phyloP scores from a whole-genome alignment of 257 asterid genomes.

The Dorcoceras hygrometricum region DNA sequence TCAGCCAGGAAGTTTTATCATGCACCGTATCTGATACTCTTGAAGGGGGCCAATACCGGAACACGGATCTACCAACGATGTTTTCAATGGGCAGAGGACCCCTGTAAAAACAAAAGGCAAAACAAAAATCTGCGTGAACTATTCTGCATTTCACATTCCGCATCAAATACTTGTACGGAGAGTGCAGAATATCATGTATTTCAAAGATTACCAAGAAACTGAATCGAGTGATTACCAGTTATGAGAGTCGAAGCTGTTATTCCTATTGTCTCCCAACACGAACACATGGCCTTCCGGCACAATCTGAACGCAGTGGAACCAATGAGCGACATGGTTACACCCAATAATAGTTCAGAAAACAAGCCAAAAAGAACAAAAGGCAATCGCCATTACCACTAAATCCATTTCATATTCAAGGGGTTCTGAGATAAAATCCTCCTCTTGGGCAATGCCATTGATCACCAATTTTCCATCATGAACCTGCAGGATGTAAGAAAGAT shows the following conservation, averaged over 20 bases:
- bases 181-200: not conserved
- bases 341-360: not conserved
- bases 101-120: constrained; percentile 39
- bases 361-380: constrained; percentile 7
- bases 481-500: constrained; percentile 35
- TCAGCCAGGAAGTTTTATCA: not conserved
- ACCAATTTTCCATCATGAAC: constrained; percentile 73
- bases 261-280: constrained; percentile 96
- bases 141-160: too few species aligned
- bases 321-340: constrained; percentile 3
- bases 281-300: constrained; percentile 90
- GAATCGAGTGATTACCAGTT: constrained; percentile 51
- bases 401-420: constrained; percentile 87
- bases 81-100: constrained; percentile 69
- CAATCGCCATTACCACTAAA: constrained; percentile 51
- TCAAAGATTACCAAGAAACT: not conserved
- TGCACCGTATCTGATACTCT: constrained; percentile 31
- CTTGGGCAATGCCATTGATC: constrained; percentile 70
- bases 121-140: too few species aligned
- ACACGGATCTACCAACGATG: constrained; percentile 47
- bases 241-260: constrained; percentile 90
- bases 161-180: not conserved
- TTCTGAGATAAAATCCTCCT: constrained; percentile 85
- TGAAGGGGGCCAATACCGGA: constrained; percentile 45
- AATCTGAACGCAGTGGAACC: constrained; percentile 39